Conservation (phyloP, 1,139 yeast genomes). For the Saccharomyces hybrid region DNA sequence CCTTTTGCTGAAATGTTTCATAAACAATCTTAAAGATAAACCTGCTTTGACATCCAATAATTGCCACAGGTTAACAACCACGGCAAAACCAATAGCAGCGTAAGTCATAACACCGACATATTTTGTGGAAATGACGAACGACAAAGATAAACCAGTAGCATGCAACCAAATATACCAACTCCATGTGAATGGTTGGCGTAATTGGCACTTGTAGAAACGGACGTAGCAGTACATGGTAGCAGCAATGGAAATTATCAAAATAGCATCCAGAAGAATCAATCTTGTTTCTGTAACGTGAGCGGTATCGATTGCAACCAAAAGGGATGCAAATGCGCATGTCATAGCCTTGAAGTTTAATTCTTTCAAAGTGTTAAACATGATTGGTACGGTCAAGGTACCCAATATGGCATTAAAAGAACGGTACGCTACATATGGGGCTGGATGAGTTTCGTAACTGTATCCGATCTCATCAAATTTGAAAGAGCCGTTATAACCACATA, state of each 20-base stretch:
- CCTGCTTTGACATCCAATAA: constrained; percentile 69
- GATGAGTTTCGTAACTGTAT: constrained; percentile 62
- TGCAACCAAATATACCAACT: constrained; percentile 87
- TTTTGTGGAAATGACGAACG: constrained; percentile 88
- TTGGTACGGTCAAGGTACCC: constrained; percentile 76
- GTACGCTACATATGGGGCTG: constrained; percentile 85
- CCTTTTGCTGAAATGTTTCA: constrained; percentile 71
- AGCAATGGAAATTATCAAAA: constrained; percentile 75
- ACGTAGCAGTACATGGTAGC: constrained; percentile 70
- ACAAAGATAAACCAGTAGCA: constrained; percentile 74
- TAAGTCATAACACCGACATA: constrained; percentile 93
- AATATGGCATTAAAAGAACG: constrained; percentile 74
- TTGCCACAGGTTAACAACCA: constrained; percentile 77
- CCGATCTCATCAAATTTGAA: constrained; percentile 92
- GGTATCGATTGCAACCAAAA: constrained; percentile 76
- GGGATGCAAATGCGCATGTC: constrained; percentile 74
- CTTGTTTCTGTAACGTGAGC: constrained; percentile 92
- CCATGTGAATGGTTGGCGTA: constrained; percentile 49
- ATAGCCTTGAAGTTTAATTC: constrained; percentile 72
- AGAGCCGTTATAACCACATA: constrained; percentile 80
- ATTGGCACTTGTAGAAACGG: constrained; percentile 66
- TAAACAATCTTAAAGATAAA: constrained; percentile 48
- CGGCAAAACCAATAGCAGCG: constrained; percentile 80
- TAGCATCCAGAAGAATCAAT: constrained; percentile 83
- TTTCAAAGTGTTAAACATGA: constrained; percentile 74